Base-by-base conservation (phyloP, 345 rosid genomes). In the Brassica juncea region DNA sequence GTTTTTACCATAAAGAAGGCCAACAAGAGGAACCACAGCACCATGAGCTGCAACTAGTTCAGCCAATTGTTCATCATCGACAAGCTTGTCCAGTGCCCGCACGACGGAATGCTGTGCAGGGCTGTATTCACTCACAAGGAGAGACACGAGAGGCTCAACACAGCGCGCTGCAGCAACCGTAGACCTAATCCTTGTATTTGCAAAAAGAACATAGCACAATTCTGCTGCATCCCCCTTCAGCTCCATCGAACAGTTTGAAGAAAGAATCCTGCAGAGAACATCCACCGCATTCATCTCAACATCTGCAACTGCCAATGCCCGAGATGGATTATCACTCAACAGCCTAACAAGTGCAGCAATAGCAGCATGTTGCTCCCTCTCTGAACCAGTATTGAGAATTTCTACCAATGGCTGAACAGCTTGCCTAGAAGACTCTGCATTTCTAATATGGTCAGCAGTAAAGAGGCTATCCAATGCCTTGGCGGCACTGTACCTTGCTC, bases 211-310 rank as follows among this genome's bases (percentile, higher is more conserved):
- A 82, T 91, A 88, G 67, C 99, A 96, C 72, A 96, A 79, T 86
- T 96, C 99, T 62, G 98, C 99, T 67, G 99, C 97, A 89, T 96
- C 97, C 68, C 99, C 97, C 82, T 96, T 96, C 80, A 96, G 87
- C 76, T 93, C 99, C 91, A 87, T 85, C 14, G 99, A 88, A 83
- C 93, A 89, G 80, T 89, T 86, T 74, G 97, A 92, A 69, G 95
- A 93, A 60, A 96, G 97, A 81, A 96, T 96, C 86, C 90, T 84
- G 89, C 98, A 96, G 75, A 96, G 97, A 54, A 96, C 97, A 82
- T 96, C 99, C 61, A 96, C 95, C 0, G 99, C 99, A 70, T 93
- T 93, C 97, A 92, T 89, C 86, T 96, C 99, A 73, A 96, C 95
- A 84, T 96, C 98, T 75, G 98, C 94, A 81, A 92, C 98, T 19